A percentile compares a stretch with the other conserved stretches of the same genome.
Conservation (phyloP, 768 basidiomycete species). For the Filobasidium wieringae region DNA sequence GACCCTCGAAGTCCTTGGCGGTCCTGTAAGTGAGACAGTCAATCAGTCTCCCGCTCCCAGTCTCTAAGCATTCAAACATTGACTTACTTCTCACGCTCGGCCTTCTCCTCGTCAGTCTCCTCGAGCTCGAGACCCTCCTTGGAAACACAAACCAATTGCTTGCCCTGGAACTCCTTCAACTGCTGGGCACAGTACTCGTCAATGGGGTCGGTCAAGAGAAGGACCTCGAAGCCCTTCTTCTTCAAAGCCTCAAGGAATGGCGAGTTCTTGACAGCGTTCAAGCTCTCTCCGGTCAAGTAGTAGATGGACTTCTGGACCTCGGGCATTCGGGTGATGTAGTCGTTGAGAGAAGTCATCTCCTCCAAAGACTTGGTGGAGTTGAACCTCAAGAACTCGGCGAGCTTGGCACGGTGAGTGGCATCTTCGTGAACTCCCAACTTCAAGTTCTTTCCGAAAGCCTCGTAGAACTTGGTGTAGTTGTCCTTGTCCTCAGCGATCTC, state of each 20-base stretch:
- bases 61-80: too few species aligned
- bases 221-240: slow-evolving; percentile 98
- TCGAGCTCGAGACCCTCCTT: slow-evolving; percentile 99
- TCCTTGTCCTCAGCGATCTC: slow-evolving; percentile 99
- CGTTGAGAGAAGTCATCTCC: slow-evolving; percentile 87
- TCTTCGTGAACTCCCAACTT: slow-evolving; percentile 99
- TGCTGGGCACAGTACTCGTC: slow-evolving; percentile 98
- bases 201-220: slow-evolving; percentile 95
- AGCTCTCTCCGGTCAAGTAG: slow-evolving; percentile 97
- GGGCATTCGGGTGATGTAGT: slow-evolving; percentile 99
- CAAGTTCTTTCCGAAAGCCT: slow-evolving; percentile 95
- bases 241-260: slow-evolving; percentile 99
- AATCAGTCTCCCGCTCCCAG: neutral
- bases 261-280: slow-evolving; percentile 77
- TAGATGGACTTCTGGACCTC: slow-evolving; percentile 98
- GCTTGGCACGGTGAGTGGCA: slow-evolving; percentile 95
- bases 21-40: too few species aligned
- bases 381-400: slow-evolving; percentile 98
- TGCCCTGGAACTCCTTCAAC: slow-evolving; percentile 96
- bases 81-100: slow-evolving; percentile 70
- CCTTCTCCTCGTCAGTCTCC: slow-evolving; percentile 98
- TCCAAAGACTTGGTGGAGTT: slow-evolving; percentile 86
- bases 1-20: slow-evolving; percentile 65
- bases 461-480: slow-evolving; percentile 66
- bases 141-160: slow-evolving; percentile 93